A percentile compares a stretch with the other conserved stretches of the same genome.
These are phyloP conservation scores for Pogostemon cablin DNA, from an alignment of 257 asterid genomes.

Conservation along the genomic window DNA sequence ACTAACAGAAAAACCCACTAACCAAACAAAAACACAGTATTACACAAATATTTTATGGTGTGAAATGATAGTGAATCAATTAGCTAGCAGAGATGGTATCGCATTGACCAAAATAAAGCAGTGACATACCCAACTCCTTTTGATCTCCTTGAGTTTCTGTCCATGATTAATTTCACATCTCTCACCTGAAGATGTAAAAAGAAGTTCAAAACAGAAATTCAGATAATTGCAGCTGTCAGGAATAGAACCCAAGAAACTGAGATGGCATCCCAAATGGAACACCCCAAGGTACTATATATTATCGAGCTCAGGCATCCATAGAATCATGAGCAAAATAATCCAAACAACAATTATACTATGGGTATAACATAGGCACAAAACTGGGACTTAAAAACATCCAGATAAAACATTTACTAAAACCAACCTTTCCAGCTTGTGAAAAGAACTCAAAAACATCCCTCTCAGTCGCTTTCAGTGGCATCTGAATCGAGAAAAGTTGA, in stretches of 20 bases:
- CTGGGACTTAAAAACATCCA: slow-evolving; percentile 14
- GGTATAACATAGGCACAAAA: background rate
- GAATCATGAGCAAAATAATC: background rate
- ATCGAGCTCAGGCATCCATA: slow-evolving; percentile 12
- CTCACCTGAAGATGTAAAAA: slow-evolving; percentile 64
- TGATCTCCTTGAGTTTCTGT: slow-evolving; percentile 93
- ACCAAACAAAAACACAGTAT: background rate
- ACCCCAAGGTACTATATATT: background rate
- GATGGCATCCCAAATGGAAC: too few species aligned
- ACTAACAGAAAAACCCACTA: slow-evolving; percentile 3
- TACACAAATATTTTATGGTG: background rate
- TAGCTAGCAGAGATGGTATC: background rate
- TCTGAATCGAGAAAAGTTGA: slow-evolving; percentile 49
- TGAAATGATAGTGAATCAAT: slow-evolving; percentile 12
- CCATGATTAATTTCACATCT: slow-evolving; percentile 96
- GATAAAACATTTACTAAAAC: slow-evolving; percentile 23
- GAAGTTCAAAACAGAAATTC: background rate
- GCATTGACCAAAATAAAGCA: background rate
- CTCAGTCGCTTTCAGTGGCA: slow-evolving; percentile 98
- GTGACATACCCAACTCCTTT: slow-evolving; percentile 97
- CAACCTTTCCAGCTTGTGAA: slow-evolving; percentile 97
- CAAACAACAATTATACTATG: background rate
- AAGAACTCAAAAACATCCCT: slow-evolving; percentile 97
- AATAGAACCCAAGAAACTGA: background rate
- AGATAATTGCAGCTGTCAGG: background rate